Base-by-base conservation (phyloP, 2,329 filamentous ascomycete genomes). In the Didymella pomorum region DNA sequence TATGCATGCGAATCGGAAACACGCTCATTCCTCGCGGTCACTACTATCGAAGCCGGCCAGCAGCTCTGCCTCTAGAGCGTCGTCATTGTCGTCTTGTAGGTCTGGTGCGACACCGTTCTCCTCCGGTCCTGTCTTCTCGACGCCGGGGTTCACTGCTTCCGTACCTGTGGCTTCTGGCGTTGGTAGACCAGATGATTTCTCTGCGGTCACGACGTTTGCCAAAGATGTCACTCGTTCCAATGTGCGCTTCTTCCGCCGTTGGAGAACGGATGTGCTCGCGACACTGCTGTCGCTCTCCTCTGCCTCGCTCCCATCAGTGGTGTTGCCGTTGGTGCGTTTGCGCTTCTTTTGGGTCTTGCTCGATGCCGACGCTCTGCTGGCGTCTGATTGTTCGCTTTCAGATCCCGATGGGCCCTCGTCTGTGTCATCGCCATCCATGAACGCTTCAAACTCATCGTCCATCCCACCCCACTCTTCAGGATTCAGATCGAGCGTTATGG, bases 401-500 rank as follows among this genome's bases (percentile, higher is more conserved):
- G 73, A 68, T 43, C 73, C 74, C 8, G 71, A 73, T 4, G 67
- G 66, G 14, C 68, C 63, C 18, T 68, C 69, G 5, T 75, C 76
- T 1, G 75, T 75, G 10, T 77, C 77, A 4, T 74, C 69, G 31
- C 75, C 74, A 41, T 84, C 84, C 65, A 95, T 79, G 65, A 95
- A 93, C 44, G 92, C 91, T 14, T 85, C 86, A 10, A 96, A 79
- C 69, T 96, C 92, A 58, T 90, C 87, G 64, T 92, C 88, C 1
- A 81, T 79, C 43, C 81, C 79, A 26, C 81, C 79, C 58, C 81
- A 81, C 29, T 80, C 70, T 8, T 74, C 70, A 9, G 63, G 63
- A 2, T 65, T 70, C 60, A 70, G 61, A 45, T 72, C 67, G 25
- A 73, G 55, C 39, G 65, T 52, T 25, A 72, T 42, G 7, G 71